Base-by-base conservation (phyloP, 148 eudicot genomes). In the Cornus suecica region DNA sequence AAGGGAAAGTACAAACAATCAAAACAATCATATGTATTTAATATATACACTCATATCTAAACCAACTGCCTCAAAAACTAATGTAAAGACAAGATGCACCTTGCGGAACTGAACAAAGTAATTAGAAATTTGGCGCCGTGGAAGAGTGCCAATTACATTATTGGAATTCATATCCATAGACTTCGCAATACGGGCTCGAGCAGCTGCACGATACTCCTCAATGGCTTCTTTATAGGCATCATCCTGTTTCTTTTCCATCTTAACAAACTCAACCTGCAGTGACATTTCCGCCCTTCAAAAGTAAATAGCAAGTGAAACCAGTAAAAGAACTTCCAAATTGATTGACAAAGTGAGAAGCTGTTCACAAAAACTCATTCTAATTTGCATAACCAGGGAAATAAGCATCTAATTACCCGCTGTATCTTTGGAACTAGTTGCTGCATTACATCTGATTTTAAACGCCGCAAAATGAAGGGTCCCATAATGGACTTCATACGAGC, bases 391-490 rank as follows among this genome's bases (percentile, higher is more conserved):
- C 10, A 67, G 23, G 41, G 23, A 62, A 68, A 62, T 28, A 30
- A 65, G 41, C 27, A 15, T 63, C 31, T 67, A 54, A 41, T 81
- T 77, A 94, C 99, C 88, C 69, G 78, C 76, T 92, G 99, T 82
- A 84, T 86, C 85, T 94, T 94, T 77, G 89, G 89, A 63, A 88
- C 97, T 77, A 94, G 87, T 83, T 94, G 99, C 86, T 89, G 91
- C 99, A 94, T 94, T 24, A 94, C 99, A 84, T 94, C 97, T 60
- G 96, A 91, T 85, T 94, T 94, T 79, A 92, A 79, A 74, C 99
- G 92, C 87, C 99, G 85, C 76, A 94, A 80, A 81, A 94, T 94
- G 74, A 94, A 94, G 23, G 99, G 99, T 63, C 99, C 99, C 78
- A 94, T 78, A 61, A 94, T 94, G 77, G 99, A 94, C 84, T 94